phyloP scores from a whole-genome alignment of 2,329 filamentous ascomycete species.

The Botrytis galanthina region DNA sequence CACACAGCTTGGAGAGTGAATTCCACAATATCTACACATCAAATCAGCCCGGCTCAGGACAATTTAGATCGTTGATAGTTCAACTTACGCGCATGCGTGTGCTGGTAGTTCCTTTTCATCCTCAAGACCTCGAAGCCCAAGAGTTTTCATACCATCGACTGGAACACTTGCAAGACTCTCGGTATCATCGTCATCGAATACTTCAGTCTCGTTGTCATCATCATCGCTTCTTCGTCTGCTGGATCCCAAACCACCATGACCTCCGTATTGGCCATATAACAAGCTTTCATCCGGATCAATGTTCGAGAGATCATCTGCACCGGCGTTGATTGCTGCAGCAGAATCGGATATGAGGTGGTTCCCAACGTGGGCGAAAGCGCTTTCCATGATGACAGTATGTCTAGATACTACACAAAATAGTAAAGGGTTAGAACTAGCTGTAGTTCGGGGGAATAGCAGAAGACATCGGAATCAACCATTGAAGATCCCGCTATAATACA shows the following conservation, averaged over 20 bases:
- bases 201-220: conserved; percentile 85
- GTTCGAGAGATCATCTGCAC: conserved; percentile 66
- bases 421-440: conserved; percentile 16
- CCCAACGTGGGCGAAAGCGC: conserved; percentile 82
- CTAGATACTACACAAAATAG: conserved; percentile 20
- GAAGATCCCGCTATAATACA: not conserved
- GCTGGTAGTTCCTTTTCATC: conserved; percentile 88
- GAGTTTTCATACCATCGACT: conserved; percentile 69
- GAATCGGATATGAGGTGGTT: conserved; percentile 85
- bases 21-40: conserved; percentile 78
- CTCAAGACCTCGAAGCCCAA: conserved; percentile 59
- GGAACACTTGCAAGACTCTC: conserved; percentile 76
- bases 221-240: conserved; percentile 70
- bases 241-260: conserved; percentile 50
- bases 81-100: conserved; percentile 89
- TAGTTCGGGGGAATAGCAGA: not conserved
- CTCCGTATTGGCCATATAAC: conserved; percentile 67
- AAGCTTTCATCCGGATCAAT: conserved; percentile 78
- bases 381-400: conserved; percentile 61
- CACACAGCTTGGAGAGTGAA: conserved; percentile 91
- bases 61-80: conserved; percentile 16
- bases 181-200: conserved; percentile 75
- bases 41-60: conserved; percentile 31
- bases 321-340: conserved; percentile 82
- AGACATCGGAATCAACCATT: not conserved